Base-by-base conservation (phyloP, 305 asterid species). In the Stenogyne calaminthoides region DNA sequence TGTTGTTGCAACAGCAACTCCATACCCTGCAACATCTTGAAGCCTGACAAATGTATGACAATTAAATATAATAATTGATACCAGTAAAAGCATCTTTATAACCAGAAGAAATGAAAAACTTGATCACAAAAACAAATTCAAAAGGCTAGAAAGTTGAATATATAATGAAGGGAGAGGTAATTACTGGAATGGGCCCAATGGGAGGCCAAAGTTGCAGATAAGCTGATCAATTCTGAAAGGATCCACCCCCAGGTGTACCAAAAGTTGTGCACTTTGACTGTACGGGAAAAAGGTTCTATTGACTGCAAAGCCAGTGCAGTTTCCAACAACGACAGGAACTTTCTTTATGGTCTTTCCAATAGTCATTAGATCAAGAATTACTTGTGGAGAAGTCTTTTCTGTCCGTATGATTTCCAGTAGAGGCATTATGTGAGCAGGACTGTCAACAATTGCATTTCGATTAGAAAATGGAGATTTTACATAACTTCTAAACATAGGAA, bases 361-460 rank as follows among this genome's bases (percentile, higher is more conserved):
- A 74, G 88, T 79, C 87, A 95, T 83, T 72, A 95, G 89, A 75
- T 95, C 97, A 52, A 95, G 89, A 68, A 91, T 86, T 72, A 85
- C 93, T 87, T 91, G 99, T 18, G 97, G 85, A 64, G 97, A 93
- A 75, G 99, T 95, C 84, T 87, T 87, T 71, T 87, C 84, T 11
- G 97, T 91, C 80, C 91, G 90, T 34, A 95, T 84, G 37, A 95
- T 87, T 84, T 95, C 99, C 89, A 95, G 75, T 56, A 95, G 97
- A 76, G 98, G 95, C 99, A 95, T 93, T 73, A 95, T 81, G 14
- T 95, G 98, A 44, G 99, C 99, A 76, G 99, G 99, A 79, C 99
- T 95, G 91, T 80, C 72, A 78, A 78, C 75, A 75, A 46, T 47
- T 56, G 71, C 16, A 75, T 67, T 66, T 80, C 25, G 77, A 76